Conservation (phyloP, 129 eudicot species). For the Tanacetum coccineum region DNA sequence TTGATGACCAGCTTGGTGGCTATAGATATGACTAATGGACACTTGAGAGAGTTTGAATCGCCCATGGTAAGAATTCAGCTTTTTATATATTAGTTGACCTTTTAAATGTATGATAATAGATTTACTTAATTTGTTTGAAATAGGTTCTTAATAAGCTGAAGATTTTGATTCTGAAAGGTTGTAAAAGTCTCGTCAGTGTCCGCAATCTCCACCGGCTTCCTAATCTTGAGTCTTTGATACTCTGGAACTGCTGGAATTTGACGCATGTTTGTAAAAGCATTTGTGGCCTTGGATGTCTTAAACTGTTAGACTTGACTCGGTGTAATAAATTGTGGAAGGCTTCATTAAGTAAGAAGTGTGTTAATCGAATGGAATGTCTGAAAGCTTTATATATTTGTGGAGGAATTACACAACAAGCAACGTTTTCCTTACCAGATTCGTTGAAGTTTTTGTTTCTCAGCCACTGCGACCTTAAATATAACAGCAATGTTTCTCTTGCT, state of each 20-base stretch:
- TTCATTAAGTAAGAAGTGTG: background rate
- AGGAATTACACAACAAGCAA: background rate
- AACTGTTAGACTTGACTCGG: constrained; percentile 1
- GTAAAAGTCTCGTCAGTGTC: background rate
- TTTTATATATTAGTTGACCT: background rate
- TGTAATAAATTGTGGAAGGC: background rate
- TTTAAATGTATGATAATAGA: background rate
- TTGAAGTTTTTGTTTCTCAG: constrained; percentile 9
- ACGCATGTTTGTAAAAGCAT: constrained; percentile 25
- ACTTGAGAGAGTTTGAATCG: background rate
- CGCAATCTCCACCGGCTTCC: constrained; percentile 15
- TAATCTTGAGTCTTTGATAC: constrained; percentile 21
- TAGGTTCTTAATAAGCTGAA: constrained; percentile 29
- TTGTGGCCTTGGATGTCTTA: constrained; percentile 4
- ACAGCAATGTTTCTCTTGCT: background rate
- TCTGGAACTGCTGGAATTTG: background rate
- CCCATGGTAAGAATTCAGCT: background rate
- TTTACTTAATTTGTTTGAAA: background rate
- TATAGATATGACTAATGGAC: constrained; percentile 8
- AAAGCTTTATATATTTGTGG: background rate
- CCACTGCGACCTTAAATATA: background rate
- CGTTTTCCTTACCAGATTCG: background rate
- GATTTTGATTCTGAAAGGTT: constrained; percentile 25
- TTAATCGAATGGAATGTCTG: background rate
- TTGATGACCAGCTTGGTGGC: constrained; percentile 7